These are phyloP conservation scores for Fusarium transvaalense DNA, from an alignment of 2,329 filamentous ascomycete genomes.

Conservation along the genomic window DNA sequence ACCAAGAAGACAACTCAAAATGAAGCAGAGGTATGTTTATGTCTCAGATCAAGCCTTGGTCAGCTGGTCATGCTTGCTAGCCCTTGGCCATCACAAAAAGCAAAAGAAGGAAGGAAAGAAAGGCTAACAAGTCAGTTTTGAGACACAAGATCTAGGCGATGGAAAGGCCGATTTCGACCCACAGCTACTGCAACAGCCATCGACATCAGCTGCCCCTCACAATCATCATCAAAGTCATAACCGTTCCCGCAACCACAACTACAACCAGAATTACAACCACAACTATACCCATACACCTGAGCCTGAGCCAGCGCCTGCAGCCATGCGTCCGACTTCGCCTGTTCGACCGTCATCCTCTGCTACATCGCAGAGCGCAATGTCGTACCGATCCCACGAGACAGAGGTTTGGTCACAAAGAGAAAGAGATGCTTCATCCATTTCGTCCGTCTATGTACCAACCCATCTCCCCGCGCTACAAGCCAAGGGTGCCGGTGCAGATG, in stretches of 20 bases:
- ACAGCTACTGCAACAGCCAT: conserved; percentile 13
- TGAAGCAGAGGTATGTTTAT: conserved; percentile 14
- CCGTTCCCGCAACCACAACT: not conserved
- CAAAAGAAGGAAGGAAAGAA: no score
- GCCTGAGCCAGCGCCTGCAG: not conserved
- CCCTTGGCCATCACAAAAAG: not conserved
- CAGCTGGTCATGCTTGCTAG: no score
- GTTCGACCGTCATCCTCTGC: conserved; percentile 26
- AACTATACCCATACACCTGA: not conserved
- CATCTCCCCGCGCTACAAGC: conserved; percentile 37
- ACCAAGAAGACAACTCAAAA: conserved; percentile 13
- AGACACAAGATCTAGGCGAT: conserved; percentile 30
- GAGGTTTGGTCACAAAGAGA: conserved; percentile 32
- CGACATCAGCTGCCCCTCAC: not conserved
- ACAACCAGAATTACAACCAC: not conserved
- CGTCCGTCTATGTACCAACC: conserved; percentile 31
- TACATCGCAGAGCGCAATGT: conserved; percentile 31
- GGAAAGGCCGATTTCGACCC: conserved; percentile 23
- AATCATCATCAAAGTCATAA: not conserved
- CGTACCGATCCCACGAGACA: conserved; percentile 29
- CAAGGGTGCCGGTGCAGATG: conserved; percentile 34
- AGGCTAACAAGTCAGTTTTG: conserved; percentile 17
- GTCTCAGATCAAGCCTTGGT: conserved; percentile 2
- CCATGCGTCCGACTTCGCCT: not conserved
- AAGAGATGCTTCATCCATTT: conserved; percentile 35